These are phyloP conservation scores for Coleophoma cylindrospora DNA, from an alignment of 2,329 filamentous ascomycete species.

Conservation along the genomic window DNA sequence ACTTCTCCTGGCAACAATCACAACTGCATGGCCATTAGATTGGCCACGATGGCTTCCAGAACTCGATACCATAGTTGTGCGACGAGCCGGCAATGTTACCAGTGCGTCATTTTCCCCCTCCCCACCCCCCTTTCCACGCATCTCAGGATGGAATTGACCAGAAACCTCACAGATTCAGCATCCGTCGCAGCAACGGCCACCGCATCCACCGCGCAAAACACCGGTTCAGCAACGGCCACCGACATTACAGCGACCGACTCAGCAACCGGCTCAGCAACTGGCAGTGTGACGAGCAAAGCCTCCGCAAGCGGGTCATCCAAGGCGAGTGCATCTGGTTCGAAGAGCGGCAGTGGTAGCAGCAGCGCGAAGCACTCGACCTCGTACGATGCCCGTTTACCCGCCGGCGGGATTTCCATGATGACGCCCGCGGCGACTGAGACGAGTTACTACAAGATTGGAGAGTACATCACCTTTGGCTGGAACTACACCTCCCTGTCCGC, in stretches of 20 bases:
- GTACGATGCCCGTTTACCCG: conserved; percentile 40
- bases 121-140: not conserved
- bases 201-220: not conserved
- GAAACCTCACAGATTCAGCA: conserved; percentile 5
- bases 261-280: conserved; percentile 5
- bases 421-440: conserved; percentile 41
- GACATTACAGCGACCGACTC: conserved; percentile 1
- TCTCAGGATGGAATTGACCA: not conserved
- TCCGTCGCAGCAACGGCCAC: not conserved
- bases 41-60: conserved; percentile 54
- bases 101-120: not conserved
- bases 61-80: conserved; percentile 44
- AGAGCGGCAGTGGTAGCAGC: conserved; percentile 1
- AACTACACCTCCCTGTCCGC: conserved; percentile 59
- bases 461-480: conserved; percentile 55
- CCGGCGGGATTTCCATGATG: conserved; percentile 48
- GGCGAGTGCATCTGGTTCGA: not conserved
- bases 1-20: conserved; percentile 40
- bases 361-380: conserved; percentile 11
- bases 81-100: conserved; percentile 31
- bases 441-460: conserved; percentile 51
- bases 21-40: conserved; percentile 34
- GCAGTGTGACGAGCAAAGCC: conserved; percentile 1
- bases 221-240: not conserved
- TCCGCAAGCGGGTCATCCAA: not conserved